Base-by-base conservation (phyloP, 805 yeast genomes). In the Brettanomyces sp. region DNA sequence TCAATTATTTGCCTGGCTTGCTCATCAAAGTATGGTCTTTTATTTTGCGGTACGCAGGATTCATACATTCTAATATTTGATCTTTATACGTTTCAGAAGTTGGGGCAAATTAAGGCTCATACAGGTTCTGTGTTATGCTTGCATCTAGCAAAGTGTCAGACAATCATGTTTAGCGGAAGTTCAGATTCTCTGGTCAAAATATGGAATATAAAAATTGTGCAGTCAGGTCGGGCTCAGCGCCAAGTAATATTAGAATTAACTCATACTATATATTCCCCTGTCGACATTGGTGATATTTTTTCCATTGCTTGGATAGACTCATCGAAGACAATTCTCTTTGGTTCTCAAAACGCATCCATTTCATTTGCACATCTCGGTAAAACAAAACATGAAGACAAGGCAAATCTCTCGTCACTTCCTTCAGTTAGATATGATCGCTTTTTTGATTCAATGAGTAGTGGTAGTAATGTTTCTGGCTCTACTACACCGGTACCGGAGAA, bases 211-310 rank as follows among this genome's bases (percentile, higher is more conserved):
- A 63, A 72, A 1, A 61, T 65, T 3, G 52, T 59, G 5, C 38
- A 36, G 18, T 14, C 30, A 5, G 39, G 36, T 6, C 32, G 12
- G 2, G 14, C 39, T 13, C 44, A 42, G 39, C 30, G 43, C 36
- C 12, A 28, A 25, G 45, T 43, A 18, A 24, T 24, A 4, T 25
- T 37, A 8, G 5, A 22, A 7, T 77, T 72, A 51, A 62, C 84
- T 0, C 84, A 85, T 55, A 84, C 95, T 0, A 77, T 90, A 6
- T 91, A 91, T 61, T 83, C 95, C 1, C 63, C 84, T 9, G 74
- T 84, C 34, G 99, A 91, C 65, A 83, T 91, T 44, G 99, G 99
- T 43, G 99, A 91, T 62, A 84, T 91, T 14, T 91, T 91, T 59
- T 82, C 95, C 7, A 65, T 91, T 33, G 76, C 80, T 6, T 87